phyloP scores from a whole-genome alignment of 2,329 filamentous ascomycete genomes.

The Colletotrichum filicis region DNA sequence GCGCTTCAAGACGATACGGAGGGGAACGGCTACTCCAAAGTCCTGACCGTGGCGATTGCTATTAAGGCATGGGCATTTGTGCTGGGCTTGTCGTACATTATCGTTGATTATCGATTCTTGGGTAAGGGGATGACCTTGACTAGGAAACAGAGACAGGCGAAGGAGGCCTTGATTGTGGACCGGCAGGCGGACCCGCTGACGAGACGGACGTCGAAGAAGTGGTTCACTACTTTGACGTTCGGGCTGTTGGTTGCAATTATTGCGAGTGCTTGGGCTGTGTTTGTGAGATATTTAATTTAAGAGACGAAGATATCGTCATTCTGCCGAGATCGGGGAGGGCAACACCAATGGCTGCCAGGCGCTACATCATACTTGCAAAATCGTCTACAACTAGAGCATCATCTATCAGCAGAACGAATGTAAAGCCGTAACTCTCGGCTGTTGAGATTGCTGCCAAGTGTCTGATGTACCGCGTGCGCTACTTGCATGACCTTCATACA shows the following conservation, averaged over 20 bases:
- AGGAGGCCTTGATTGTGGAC: constrained; percentile 34
- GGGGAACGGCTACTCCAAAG: constrained; percentile 35
- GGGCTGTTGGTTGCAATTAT: constrained; percentile 35
- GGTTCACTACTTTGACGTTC: constrained; percentile 33
- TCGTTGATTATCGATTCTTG: constrained; percentile 37
- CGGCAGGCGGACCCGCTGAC: constrained; percentile 36
- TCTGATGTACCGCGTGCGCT: too few species aligned
- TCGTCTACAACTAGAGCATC: too few species aligned
- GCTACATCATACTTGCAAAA: background rate
- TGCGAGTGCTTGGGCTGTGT: constrained; percentile 35
- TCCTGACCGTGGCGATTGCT: constrained; percentile 33
- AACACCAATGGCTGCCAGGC: background rate
- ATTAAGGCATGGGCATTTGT: constrained; percentile 38
- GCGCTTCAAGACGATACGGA: constrained; percentile 38
- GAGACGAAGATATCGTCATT: background rate
- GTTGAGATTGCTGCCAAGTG: too few species aligned
- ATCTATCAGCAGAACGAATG: too few species aligned
- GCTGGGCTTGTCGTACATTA: constrained; percentile 35
- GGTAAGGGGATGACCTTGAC: constrained; percentile 39
- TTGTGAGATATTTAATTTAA: constrained; percentile 38
- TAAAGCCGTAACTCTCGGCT: too few species aligned
- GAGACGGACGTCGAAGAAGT: constrained; percentile 28
- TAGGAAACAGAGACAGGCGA: constrained; percentile 31
- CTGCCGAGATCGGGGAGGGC: background rate
- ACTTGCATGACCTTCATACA: too few species aligned